A percentile compares a stretch with the other conserved stretches of the same genome.
phyloP scores from a whole-genome alignment of 768 basidiomycete species.

The Boletus reticulatus region DNA sequence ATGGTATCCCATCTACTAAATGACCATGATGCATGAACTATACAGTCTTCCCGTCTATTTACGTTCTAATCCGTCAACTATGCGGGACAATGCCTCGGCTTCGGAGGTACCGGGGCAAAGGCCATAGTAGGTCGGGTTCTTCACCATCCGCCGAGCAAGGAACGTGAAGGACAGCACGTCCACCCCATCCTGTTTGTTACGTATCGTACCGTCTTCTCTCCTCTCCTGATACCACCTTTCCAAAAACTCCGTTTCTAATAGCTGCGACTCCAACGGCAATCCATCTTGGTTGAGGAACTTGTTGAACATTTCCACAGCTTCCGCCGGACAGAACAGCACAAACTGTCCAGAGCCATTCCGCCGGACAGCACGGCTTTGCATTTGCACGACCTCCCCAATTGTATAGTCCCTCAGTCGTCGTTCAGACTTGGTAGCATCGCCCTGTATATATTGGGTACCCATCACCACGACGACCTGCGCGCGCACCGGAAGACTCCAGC shows the following conservation, averaged over 20 bases:
- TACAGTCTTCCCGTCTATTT: neutral
- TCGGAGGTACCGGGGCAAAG: conserved; percentile 37
- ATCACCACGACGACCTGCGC: conserved; percentile 83
- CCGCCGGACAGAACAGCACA: conserved; percentile 86
- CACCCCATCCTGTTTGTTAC: conserved; percentile 63
- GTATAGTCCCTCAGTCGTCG: conserved; percentile 79
- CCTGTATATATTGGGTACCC: conserved; percentile 83
- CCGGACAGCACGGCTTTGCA: conserved; percentile 86
- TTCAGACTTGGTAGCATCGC: conserved; percentile 45
- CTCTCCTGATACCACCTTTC: conserved; percentile 45
- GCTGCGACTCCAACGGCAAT: conserved; percentile 81
- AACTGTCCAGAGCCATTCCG: conserved; percentile 64
- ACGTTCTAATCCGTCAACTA: conserved; percentile 54
- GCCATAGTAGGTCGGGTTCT: conserved; percentile 87
- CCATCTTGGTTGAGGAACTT: conserved; percentile 83
- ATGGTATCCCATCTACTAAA: neutral
- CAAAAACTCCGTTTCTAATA: conserved; percentile 53
- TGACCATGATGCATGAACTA: neutral
- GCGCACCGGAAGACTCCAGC: conserved; percentile 87
- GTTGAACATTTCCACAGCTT: conserved; percentile 76
- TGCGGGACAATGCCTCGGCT: conserved; percentile 61
- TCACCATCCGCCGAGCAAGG: conserved; percentile 63
- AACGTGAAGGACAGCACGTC: conserved; percentile 83
- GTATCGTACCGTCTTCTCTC: conserved; percentile 37
- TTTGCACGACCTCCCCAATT: conserved; percentile 78